Evolutionary conservation across 192 early-diverging fungal species (phyloP).

Genomic region (Mycoemilia scoparia): DNA sequence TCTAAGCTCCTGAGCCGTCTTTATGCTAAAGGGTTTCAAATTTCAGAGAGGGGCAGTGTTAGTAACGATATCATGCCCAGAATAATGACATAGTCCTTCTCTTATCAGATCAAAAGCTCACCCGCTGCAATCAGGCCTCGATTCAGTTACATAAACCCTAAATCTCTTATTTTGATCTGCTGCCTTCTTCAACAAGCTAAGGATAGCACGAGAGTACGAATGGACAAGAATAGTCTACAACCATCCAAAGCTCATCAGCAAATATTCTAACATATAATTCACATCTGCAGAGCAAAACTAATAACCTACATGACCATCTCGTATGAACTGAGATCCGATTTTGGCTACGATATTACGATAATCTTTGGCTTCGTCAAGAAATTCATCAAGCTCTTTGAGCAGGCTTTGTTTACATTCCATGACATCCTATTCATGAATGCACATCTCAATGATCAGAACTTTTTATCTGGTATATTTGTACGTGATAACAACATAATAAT

Average conservation of each 20-base stretch:
- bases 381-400: constrained; percentile 45
- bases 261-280: background rate
- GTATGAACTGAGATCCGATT: constrained; percentile 59
- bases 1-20: constrained; percentile 48
- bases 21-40: no score
- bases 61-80: background rate
- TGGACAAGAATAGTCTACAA: constrained; percentile 74
- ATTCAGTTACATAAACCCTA: constrained; percentile 86
- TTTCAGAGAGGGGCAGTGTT: constrained; percentile 1
- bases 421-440: constrained; percentile 38
- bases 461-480: background rate
- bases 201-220: constrained; percentile 87
- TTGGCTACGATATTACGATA: constrained; percentile 64
- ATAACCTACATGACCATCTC: no score
- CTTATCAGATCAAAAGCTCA: no score
- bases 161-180: constrained; percentile 62
- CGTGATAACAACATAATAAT: background rate
- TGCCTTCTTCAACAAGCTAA: constrained; percentile 59
- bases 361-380: constrained; percentile 51
- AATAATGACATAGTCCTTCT: background rate
- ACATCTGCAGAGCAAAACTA: constrained; percentile 1
- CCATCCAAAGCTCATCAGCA: background rate
- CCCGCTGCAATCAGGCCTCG: constrained; percentile 42
- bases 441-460: background rate
- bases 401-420: constrained; percentile 50